Base-by-base conservation (phyloP, 2,329 filamentous ascomycete species). In the Penicillium digitatum region DNA sequence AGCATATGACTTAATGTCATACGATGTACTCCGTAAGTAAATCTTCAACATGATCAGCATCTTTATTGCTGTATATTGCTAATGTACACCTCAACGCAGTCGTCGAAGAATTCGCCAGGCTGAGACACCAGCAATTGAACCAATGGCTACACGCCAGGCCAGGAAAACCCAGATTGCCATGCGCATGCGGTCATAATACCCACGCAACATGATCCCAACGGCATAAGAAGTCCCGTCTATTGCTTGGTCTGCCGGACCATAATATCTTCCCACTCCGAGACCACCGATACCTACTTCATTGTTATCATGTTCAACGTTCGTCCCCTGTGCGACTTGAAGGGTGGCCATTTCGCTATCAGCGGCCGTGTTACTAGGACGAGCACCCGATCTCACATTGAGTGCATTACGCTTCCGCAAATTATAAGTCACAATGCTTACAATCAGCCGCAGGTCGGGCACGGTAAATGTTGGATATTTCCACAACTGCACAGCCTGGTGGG, bases 401-500 rank as follows among this genome's bases (percentile, higher is more conserved):
- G 68, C 62, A 56, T 84, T 84, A 52, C 74, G 74, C 57, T 77
- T 75, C 54, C 82, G 81, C 64, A 87, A 81, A 7, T 74, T 72
- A 58, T 81, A 81, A 0, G 84, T 87, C 64, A 87, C 70, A 10
- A 84, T 66, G 74, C 80, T 85, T 51, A 88, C 79, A 11, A 83
- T 73, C 31, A 84, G 73, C 6, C 81, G 76, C 3, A 88, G 76
- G 63, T 88, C 86, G 54, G 77, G 78, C 1, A 81, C 78, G 0
- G 85, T 87, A 65, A 88, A 88, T 1, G 83, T 88, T 0, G 86
- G 86, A 64, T 87, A 87, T 29, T 80, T 81, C 85, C 86, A 88
- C 26, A 87, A 69, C 32, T 81, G 74, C 4, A 87, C 78, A 2
- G 84, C 81, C 50, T 81, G 83, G 59, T 80, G 76, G 1, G 85